These are phyloP conservation scores for Saccharomycopsis phalli DNA, from an alignment of 1,139 yeast species.

Conservation along the genomic window DNA sequence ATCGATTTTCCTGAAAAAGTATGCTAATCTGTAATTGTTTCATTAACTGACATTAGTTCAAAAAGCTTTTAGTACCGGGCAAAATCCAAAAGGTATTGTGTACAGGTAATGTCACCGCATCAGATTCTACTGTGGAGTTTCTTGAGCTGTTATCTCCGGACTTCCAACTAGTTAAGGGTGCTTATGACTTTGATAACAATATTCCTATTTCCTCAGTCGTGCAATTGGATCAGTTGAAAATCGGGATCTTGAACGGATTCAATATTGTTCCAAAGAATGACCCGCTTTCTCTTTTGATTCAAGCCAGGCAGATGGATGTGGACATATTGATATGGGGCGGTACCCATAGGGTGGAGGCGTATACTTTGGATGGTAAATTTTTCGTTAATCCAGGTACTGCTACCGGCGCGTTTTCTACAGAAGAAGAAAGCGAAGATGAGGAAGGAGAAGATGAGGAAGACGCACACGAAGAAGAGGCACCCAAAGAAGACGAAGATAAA, in stretches of 20 bases:
- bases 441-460: constrained; percentile 25
- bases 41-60: constrained; percentile 38
- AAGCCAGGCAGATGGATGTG: constrained; percentile 87
- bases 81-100: constrained; percentile 80
- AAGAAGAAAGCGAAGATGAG: constrained; percentile 39
- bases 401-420: constrained; percentile 75
- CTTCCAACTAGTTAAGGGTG: constrained; percentile 75
- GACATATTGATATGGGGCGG: constrained; percentile 97
- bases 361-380: constrained; percentile 84
- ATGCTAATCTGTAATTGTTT: constrained; percentile 17
- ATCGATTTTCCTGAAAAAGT: constrained; percentile 39
- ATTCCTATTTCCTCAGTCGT: constrained; percentile 62
- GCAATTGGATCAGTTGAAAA: constrained; percentile 58
- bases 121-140: constrained; percentile 53
- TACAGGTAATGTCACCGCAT: constrained; percentile 76
- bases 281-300: constrained; percentile 70
- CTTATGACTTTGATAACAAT: constrained; percentile 44
- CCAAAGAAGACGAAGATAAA: constrained; percentile 11
- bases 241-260: constrained; percentile 83
- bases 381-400: constrained; percentile 95
- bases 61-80: constrained; percentile 66
- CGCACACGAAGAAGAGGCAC: constrained; percentile 20
- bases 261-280: constrained; percentile 80
- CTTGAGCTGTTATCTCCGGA: constrained; percentile 62
- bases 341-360: constrained; percentile 86